Evolutionary conservation across 164 flowering plant species (phyloP), one percentile per base, ranked within the genome.

Genomic region (Protea cynaroides): DNA sequence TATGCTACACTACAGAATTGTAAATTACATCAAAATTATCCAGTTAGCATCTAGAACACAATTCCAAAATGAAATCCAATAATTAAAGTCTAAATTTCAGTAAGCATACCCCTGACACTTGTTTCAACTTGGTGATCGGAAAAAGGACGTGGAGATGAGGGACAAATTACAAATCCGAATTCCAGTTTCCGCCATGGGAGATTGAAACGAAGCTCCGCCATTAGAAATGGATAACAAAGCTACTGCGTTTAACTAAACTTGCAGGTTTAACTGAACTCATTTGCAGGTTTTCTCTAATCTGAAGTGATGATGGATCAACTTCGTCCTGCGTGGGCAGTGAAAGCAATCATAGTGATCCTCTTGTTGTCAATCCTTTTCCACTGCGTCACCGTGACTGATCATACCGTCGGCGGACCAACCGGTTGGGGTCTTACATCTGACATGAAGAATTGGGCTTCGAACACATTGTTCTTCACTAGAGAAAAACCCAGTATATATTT

Each of bases 1-100:
- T 71, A 76, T 58, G 72, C 84, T 65, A 78, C 84, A 56, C 72
- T 80, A 70, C 90, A 87, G 68, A 80, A 83, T 97, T 94, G 75
- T 38, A 62, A 55, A 46, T 14, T 14, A 3, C 10, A 4, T 37
- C 40, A 37, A 37, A 9, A 4, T 4, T 37, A 4, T 40, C 46
- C 46, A 40, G 12, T 40, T 40, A 7, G 12, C n/a, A n/a, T n/a
- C n/a, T 40, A 40, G 9, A 69, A 29, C n/a, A n/a, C 54, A 6
- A 38, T 53, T 5, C 25, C 62, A 43, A 1, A 58, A 43, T 21
- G 6, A 15, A 56, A 58, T 8, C 50, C 43, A 57, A 34, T 29
- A 9, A 25, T 0, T 7, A 9, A 56, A 19, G 14, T 9, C 51
- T 25, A 1, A 25, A 53, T 6, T 17, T n/a, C 25, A 43, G 55